These are phyloP conservation scores for Corylus americana DNA, from an alignment of 306 rosid species.

Conservation along the genomic window DNA sequence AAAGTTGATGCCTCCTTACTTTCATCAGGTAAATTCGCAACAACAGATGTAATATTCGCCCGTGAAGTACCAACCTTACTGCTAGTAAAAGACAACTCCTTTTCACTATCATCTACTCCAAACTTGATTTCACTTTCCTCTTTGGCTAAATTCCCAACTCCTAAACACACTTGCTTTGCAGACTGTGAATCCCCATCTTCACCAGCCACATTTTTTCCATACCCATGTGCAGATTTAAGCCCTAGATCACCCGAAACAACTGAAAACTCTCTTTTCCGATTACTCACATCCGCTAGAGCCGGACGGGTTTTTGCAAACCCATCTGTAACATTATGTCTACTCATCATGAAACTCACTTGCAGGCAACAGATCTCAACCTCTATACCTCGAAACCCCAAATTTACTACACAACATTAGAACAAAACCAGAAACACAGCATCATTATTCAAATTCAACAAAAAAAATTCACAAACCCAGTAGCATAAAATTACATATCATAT, in stretches of 20 bases:
- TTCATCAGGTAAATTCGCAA: constrained; percentile 6
- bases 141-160: constrained; percentile 28
- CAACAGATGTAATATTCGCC: constrained; percentile 21
- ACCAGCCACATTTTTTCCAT: constrained; percentile 5
- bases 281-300: constrained; percentile 60
- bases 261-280: constrained; percentile 60
- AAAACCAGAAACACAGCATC: not conserved
- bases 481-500: not conserved
- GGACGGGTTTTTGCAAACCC: constrained; percentile 44
- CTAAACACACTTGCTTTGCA: constrained; percentile 38
- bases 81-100: constrained; percentile 22
- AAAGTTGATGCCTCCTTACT: constrained; percentile 16
- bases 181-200: constrained; percentile 27
- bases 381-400: not conserved
- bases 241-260: constrained; percentile 37
- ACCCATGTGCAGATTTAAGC: constrained; percentile 31
- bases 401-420: not conserved
- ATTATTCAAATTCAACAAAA: not conserved
- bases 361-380: constrained; percentile 10
- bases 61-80: constrained; percentile 22
- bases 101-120: constrained; percentile 15
- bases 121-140: constrained; percentile 22
- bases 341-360: constrained; percentile 36
- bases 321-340: constrained; percentile 42
- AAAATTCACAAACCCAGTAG: not conserved